A percentile compares a stretch with the other conserved stretches of the same genome.
Evolutionary conservation across 1,284 basidiomycete genomes (phyloP).

Genomic region (Sutorius eximius): DNA sequence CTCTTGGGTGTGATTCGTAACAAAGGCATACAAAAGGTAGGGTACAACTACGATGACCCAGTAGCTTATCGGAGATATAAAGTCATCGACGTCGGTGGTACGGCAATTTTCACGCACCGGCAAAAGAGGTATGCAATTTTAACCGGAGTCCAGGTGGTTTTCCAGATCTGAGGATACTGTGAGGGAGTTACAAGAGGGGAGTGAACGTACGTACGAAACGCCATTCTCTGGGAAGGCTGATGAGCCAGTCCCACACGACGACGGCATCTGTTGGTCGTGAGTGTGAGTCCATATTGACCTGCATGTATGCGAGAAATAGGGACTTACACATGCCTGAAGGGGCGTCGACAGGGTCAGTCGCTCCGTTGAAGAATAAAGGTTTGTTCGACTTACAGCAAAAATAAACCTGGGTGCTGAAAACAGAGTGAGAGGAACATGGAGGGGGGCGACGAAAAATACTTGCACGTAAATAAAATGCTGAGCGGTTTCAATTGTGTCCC

Average conservation of each 20-base stretch:
- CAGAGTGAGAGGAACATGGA: constrained; percentile 9
- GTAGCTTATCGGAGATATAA: constrained; percentile 45
- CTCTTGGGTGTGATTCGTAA: constrained; percentile 59
- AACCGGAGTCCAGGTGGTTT: constrained; percentile 76
- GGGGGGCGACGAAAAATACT: constrained; percentile 22
- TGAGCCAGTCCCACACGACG: constrained; percentile 79
- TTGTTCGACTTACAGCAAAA: constrained; percentile 66
- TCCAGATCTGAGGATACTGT: constrained; percentile 59
- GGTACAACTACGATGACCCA: constrained; percentile 78
- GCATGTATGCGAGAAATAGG: constrained; percentile 18
- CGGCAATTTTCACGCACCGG: constrained; percentile 46
- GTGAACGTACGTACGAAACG: constrained; percentile 53
- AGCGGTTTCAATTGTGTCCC: constrained; percentile 42
- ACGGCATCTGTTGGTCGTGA: constrained; percentile 58
- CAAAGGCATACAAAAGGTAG: constrained; percentile 71
- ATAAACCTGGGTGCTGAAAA: constrained; percentile 66
- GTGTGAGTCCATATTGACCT: constrained; percentile 10
- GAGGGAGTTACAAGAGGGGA: constrained; percentile 10
- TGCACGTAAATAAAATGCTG: constrained; percentile 54
- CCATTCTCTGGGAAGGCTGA: constrained; percentile 71
- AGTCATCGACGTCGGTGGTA: neutral
- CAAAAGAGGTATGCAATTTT: constrained; percentile 79
- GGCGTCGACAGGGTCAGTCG: constrained; percentile 10
- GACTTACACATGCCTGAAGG: constrained; percentile 70
- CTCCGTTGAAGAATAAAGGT: neutral